Evolutionary conservation across 805 yeast species (phyloP).

Genomic region (Yamadazyma insecticola): DNA sequence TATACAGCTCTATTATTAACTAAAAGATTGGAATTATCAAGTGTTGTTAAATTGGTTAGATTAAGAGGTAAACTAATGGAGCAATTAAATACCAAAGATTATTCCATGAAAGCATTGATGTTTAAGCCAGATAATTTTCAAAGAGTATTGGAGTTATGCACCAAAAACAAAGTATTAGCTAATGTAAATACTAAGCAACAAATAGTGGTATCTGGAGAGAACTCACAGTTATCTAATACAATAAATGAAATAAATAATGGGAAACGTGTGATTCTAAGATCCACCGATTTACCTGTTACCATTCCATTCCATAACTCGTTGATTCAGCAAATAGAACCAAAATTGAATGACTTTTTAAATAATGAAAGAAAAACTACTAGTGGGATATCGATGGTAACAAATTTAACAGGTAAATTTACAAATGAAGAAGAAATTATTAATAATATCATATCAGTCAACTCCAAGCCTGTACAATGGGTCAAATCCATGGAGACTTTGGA

Average conservation of each 20-base stretch:
- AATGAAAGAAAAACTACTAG: background rate
- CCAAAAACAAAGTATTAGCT: constrained; percentile 33
- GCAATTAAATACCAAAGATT: constrained; percentile 8
- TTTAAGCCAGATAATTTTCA: constrained; percentile 21
- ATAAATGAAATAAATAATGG: constrained; percentile 14
- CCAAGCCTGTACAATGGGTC: constrained; percentile 43
- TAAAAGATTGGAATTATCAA: constrained; percentile 27
- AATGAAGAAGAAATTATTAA: constrained; percentile 20
- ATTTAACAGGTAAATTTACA: constrained; percentile 26
- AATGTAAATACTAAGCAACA: constrained; percentile 42
- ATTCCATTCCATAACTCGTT: constrained; percentile 49
- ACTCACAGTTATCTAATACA: constrained; percentile 17
- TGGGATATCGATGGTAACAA: constrained; percentile 32
- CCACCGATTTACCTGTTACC: constrained; percentile 35
- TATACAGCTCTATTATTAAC: constrained; percentile 39
- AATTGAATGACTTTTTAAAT: constrained; percentile 13
- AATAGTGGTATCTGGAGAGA: constrained; percentile 42
- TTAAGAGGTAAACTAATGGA: constrained; percentile 44
- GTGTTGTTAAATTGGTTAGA: constrained; percentile 40
- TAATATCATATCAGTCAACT: constrained; percentile 35
- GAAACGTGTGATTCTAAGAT: constrained; percentile 17
- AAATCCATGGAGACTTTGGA: constrained; percentile 24
- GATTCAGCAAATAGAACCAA: constrained; percentile 32
- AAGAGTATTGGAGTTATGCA: constrained; percentile 14
- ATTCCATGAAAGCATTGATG: constrained; percentile 34